Percentiles rank a stretch among this genome's conserved stretches.
phyloP scores from a whole-genome alignment of 108 stramenopile species.

The Pseudonitzschia delicatissima region DNA sequence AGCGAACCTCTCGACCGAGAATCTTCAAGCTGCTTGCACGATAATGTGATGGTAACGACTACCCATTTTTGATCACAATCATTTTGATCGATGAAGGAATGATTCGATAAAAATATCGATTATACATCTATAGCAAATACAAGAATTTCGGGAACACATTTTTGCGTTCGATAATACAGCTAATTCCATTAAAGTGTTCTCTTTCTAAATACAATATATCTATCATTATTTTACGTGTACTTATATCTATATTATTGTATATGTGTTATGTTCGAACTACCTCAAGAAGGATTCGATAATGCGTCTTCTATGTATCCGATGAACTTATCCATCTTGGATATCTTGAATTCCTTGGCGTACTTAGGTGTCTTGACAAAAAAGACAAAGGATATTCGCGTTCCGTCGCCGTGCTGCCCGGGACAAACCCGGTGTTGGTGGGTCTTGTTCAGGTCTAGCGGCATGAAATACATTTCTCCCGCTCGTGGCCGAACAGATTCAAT shows the following conservation, averaged over 20 bases:
- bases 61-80: too few relatives aligned
- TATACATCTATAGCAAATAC: too few relatives aligned
- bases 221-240: too few relatives aligned
- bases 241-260: too few relatives aligned
- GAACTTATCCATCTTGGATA: slow-evolving; percentile 3
- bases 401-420: neutral
- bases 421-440: slow-evolving; percentile 19
- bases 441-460: slow-evolving; percentile 17
- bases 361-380: slow-evolving; percentile 15
- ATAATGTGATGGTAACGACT: slow-evolving; percentile 7
- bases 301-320: neutral
- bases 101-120: too few relatives aligned
- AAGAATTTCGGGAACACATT: too few relatives aligned
- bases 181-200: too few relatives aligned
- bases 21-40: neutral
- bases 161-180: too few relatives aligned
- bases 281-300: too few relatives aligned
- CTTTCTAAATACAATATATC: too few relatives aligned
- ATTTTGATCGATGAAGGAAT: neutral
- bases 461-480: slow-evolving; percentile 23
- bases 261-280: too few relatives aligned
- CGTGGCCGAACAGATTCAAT: slow-evolving; percentile 4
- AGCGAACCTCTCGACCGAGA: too few relatives aligned
- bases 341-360: slow-evolving; percentile 16
- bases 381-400: slow-evolving; percentile 10